These are phyloP conservation scores for Ceriops zippeliana DNA, from an alignment of 345 rosid species.

Conservation along the genomic window DNA sequence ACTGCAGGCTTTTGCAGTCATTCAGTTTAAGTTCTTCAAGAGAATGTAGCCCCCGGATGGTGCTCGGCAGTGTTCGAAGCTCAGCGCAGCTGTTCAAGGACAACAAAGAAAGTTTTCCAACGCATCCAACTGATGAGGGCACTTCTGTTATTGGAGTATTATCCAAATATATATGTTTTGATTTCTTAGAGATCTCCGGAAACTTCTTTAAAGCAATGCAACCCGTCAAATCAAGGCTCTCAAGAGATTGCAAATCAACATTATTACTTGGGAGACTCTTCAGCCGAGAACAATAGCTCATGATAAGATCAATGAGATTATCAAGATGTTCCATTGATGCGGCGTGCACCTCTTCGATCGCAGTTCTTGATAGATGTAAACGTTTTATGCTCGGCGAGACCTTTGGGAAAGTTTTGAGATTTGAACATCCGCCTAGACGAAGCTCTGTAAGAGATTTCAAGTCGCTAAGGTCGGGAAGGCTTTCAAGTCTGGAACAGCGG, in stretches of 20 bases:
- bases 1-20: not conserved
- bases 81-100: not conserved
- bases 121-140: not conserved
- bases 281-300: conserved; percentile 27
- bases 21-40: not conserved
- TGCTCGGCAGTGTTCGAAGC: too few species aligned
- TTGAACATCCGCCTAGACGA: conserved; percentile 13
- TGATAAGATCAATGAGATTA: conserved; percentile 17
- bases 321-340: conserved; percentile 15
- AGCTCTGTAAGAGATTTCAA: conserved; percentile 24
- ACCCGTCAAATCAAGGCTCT: conserved; percentile 15
- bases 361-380: conserved; percentile 24
- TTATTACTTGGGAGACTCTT: conserved; percentile 16
- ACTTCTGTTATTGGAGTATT: not conserved
- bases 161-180: not conserved
- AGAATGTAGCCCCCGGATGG: not conserved
- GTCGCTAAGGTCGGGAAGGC: conserved; percentile 27
- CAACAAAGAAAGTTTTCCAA: not conserved
- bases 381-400: conserved; percentile 16
- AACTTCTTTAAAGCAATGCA: conserved; percentile 8
- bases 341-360: conserved; percentile 23
- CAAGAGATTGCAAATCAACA: conserved; percentile 20
- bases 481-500: conserved; percentile 25
- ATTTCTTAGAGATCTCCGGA: not conserved
- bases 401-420: conserved; percentile 30